Percentiles rank a stretch among this genome's conserved stretches.
Conservation (phyloP, 129 eudicot genomes). For the Solidago caesia region DNA sequence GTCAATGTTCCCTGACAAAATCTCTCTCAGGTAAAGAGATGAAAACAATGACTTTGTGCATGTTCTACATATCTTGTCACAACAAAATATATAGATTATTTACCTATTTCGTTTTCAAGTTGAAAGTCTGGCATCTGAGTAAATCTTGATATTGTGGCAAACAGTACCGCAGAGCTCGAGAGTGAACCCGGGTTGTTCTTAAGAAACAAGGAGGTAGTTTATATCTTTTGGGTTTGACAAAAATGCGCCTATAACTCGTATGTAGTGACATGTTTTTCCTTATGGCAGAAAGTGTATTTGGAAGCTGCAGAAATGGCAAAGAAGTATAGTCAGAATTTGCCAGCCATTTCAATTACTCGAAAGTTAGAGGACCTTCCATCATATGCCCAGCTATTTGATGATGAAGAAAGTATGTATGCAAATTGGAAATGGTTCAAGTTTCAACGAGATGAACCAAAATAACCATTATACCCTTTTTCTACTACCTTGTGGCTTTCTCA, state of each 20-base stretch:
- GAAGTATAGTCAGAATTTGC: constrained; percentile 63
- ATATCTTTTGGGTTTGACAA: constrained; percentile 7
- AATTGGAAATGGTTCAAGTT: constrained; percentile 95
- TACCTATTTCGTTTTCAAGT: background rate
- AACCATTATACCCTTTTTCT: constrained; percentile 14
- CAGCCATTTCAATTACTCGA: constrained; percentile 37
- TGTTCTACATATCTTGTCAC: background rate
- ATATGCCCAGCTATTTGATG: constrained; percentile 45
- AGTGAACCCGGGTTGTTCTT: constrained; percentile 87
- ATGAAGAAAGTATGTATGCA: constrained; percentile 66
- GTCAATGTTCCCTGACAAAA: constrained; percentile 81
- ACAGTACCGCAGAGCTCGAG: constrained; percentile 85
- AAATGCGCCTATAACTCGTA: background rate
- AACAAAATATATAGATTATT: background rate
- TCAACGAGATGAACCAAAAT: constrained; percentile 38
- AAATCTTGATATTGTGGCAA: constrained; percentile 21
- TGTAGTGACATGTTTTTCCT: background rate
- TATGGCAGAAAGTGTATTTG: constrained; percentile 66
- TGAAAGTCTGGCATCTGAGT: background rate
- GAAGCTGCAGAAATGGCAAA: constrained; percentile 91
- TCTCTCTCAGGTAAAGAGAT: constrained; percentile 70
- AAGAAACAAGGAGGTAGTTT: constrained; percentile 71
- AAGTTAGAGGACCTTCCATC: constrained; percentile 48
- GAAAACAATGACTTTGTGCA: background rate
- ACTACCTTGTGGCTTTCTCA: background rate